Evolutionary conservation across 768 basidiomycete genomes (phyloP).

Genomic region (Lyophyllum atratum): DNA sequence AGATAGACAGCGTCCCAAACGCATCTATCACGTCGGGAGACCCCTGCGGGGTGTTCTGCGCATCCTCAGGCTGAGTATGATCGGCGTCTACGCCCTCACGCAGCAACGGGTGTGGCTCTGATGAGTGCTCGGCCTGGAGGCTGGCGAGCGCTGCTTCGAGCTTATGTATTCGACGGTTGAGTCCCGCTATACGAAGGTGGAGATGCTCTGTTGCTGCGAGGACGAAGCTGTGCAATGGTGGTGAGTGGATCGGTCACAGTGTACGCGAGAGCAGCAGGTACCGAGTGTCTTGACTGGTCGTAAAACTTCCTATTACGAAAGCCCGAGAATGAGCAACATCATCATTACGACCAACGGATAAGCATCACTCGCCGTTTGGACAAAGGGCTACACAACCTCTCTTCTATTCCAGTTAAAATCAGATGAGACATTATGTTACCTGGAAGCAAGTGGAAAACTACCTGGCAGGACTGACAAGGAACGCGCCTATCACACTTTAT

Average conservation of each 20-base stretch:
- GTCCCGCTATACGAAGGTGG: constrained; percentile 53
- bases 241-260: too few relatives aligned
- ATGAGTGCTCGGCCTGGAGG: constrained; percentile 51
- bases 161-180: constrained; percentile 52
- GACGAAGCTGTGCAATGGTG: constrained; percentile 43
- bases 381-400: constrained; percentile 71
- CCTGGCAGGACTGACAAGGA: constrained; percentile 77
- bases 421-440: background rate
- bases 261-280: constrained; percentile 17
- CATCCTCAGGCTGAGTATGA: too few relatives aligned
- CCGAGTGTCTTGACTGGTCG: constrained; percentile 81
- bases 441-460: constrained; percentile 19
- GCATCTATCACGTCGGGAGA: constrained; percentile 50
- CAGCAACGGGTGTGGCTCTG: constrained; percentile 61
- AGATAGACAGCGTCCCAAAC: constrained; percentile 62
- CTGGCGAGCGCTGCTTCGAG: constrained; percentile 57
- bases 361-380: constrained; percentile 57
- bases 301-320: constrained; percentile 53
- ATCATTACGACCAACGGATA: background rate
- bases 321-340: background rate
- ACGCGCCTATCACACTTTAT: constrained; percentile 85
- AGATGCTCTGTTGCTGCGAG: constrained; percentile 69
- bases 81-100: constrained; percentile 40
- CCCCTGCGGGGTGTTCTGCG: too few relatives aligned
- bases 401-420: constrained; percentile 35